Evolutionary conservation across 139 green algal genomes (phyloP), one percentile per base, ranked within the genome.

Genomic region (Ettlia oleoabundans): DNA sequence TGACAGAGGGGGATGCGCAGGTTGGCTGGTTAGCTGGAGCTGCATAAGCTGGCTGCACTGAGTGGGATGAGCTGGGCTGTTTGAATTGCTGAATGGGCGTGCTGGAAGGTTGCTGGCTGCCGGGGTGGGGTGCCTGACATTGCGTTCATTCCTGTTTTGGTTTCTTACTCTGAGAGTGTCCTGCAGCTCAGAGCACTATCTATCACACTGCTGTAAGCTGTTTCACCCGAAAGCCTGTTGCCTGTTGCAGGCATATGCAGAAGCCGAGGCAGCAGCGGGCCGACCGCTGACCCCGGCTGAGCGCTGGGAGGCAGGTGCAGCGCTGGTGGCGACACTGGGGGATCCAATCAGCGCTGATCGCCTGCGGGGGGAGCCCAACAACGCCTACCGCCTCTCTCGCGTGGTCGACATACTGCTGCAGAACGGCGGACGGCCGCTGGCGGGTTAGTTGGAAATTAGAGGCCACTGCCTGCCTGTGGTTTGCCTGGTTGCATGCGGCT

Each of bases 301-400:
- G 76, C 86, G 86, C 72, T 98, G 94, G 94, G 86, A 86, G 13
- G 84, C 76, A 0, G 95, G 80, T 8, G 78, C 88, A 43, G 43
- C 37, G 32, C 51, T 91, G 58, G 82, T 98, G 43, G 55, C 22
- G n/a, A n/a, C 53, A 0, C 82, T 89, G 53, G 94, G 95, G 5
- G 95, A 98, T 41, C 21, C 84, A 3, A 86, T 65, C 22, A 81
- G 86, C 40, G 91, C 91, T 24, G 75, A 67, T n/a, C 43, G 93
- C 42, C 86, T 98, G 4, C 47, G 52, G 0, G 62, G 28, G 21
- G 95, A 96, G 85, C 76, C 76, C 24, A 98, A 98, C 90, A 98
- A 99, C 87, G 95, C 90, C 76, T 99, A 98, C 87, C 86, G 96
- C 13, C 86, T 99, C 86, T 79, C 87, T 73, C 75, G 96, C 4